Evolutionary conservation across 2,329 filamentous ascomycete genomes (phyloP).

Genomic region (Immersiporthe knoxdaviesiana): DNA sequence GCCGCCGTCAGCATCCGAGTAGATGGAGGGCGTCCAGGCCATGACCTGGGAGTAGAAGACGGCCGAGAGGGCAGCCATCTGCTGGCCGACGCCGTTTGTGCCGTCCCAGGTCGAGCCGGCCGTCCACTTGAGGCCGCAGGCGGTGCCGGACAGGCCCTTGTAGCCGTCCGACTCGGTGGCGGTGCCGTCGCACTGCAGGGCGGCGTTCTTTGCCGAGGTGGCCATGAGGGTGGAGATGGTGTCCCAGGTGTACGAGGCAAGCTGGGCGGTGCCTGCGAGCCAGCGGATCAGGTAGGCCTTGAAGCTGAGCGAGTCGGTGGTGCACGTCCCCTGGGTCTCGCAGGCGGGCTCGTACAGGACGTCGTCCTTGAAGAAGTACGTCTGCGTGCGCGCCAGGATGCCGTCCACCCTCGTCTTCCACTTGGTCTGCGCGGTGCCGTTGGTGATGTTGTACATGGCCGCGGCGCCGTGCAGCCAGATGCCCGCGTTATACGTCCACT

Average conservation of each 20-base stretch:
- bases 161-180: constrained; percentile 30
- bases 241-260: constrained; percentile 42
- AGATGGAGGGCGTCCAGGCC: constrained; percentile 32
- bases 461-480: constrained; percentile 49
- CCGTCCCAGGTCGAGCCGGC: constrained; percentile 45
- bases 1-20: constrained; percentile 16
- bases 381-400: constrained; percentile 51
- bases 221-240: constrained; percentile 42
- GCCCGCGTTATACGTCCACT: constrained; percentile 57
- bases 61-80: constrained; percentile 49
- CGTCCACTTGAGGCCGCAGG: constrained; percentile 53
- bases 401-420: constrained; percentile 61
- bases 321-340: constrained; percentile 52
- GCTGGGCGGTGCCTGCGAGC: constrained; percentile 44
- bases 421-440: constrained; percentile 51
- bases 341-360: constrained; percentile 63
- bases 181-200: constrained; percentile 40
- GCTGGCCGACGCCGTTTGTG: constrained; percentile 49
- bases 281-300: constrained; percentile 62
- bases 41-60: constrained; percentile 45
- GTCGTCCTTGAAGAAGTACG: constrained; percentile 57
- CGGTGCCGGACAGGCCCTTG: constrained; percentile 44
- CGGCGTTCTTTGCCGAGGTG: constrained; percentile 45
- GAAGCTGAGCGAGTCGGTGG: constrained; percentile 59
- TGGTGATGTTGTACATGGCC: constrained; percentile 51